These are phyloP conservation scores for Tolypocladium nubicola DNA, from an alignment of 2,329 filamentous ascomycete genomes.

Conservation along the genomic window DNA sequence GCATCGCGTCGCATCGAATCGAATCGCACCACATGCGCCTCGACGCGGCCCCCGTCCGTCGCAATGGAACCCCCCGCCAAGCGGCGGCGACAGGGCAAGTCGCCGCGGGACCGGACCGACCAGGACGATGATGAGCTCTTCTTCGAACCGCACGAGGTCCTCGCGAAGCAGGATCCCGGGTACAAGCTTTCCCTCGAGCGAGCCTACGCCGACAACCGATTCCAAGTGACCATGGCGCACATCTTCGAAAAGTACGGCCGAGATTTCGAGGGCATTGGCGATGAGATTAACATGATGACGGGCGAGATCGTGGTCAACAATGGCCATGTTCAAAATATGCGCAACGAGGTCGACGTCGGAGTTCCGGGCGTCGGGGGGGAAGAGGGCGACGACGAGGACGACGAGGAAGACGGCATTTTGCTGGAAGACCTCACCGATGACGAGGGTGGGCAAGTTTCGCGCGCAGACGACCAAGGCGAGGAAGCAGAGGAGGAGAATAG, in stretches of 20 bases:
- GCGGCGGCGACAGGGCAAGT: slow-evolving; percentile 42
- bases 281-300: slow-evolving; percentile 79
- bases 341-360: slow-evolving; percentile 41
- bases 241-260: slow-evolving; percentile 84
- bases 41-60: not conserved
- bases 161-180: slow-evolving; percentile 37
- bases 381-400: slow-evolving; percentile 21
- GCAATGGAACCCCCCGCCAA: slow-evolving; percentile 51
- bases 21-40: slow-evolving; percentile 3
- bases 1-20: not conserved
- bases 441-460: slow-evolving; percentile 5
- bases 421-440: slow-evolving; percentile 20
- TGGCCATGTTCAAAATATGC: slow-evolving; percentile 63
- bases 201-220: slow-evolving; percentile 54
- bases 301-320: slow-evolving; percentile 83
- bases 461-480: not conserved
- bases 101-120: slow-evolving; percentile 24
- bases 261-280: slow-evolving; percentile 73
- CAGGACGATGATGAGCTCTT: slow-evolving; percentile 37
- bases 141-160: slow-evolving; percentile 35
- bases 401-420: slow-evolving; percentile 23
- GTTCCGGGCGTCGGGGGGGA: slow-evolving; percentile 14
- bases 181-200: slow-evolving; percentile 51
- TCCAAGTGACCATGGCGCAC: slow-evolving; percentile 76
- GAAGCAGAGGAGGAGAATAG: not conserved